Base-by-base conservation (phyloP, 179 eudicot species). In the Beta corolliflora region DNA sequence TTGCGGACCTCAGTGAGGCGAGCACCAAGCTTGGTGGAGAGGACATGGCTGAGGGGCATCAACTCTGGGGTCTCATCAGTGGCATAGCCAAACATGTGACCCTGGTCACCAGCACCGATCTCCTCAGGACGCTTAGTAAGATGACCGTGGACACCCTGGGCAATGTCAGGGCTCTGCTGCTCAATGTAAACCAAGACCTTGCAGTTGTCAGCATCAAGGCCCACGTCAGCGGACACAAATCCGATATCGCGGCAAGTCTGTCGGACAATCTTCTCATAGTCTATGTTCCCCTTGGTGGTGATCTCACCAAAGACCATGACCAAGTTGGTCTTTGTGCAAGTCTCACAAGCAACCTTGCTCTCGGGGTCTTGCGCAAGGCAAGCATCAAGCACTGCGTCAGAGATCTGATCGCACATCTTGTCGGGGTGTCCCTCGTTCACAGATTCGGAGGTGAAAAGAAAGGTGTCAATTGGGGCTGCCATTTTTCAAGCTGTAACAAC, bases 391-490 rank as follows among this genome's bases (percentile, higher is more conserved):
- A 92, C 94, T 50, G 97, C 97, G 80, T 92, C 97, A 65, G 97
- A 92, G 67, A 92, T 90, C 88, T 93, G 97, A 82, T 92, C 97
- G 12, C 97, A 92, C 84, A 92, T 93, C 92, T 92, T 92, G 90
- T 92, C 97, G 0, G 97, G 97, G 87, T 92, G 97, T 4, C 97
- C 97, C 89, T 92, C 97, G 80, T 92, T 92, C 77, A 92, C 97
- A 16, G 94, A 91, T 75, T 92, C 97, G 7, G 97, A 92, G 79
- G 97, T 92, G 86, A 89, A 92, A 61, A 92, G 82, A 88, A 92
- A 92, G 81, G 94, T 90, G 72, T 92, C 93, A 80, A 88, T 75
- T 67, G 84, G 23, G 54, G 80, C 71, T 29, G 82, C 84, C 86
- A 84, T 84, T 77, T 69, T 59, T 67, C 13, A 58, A 77, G 31